Evolutionary conservation across 108 stramenopile genomes (phyloP), one percentile per base, ranked within the genome.

Genomic region (Nitzschia putrida): DNA sequence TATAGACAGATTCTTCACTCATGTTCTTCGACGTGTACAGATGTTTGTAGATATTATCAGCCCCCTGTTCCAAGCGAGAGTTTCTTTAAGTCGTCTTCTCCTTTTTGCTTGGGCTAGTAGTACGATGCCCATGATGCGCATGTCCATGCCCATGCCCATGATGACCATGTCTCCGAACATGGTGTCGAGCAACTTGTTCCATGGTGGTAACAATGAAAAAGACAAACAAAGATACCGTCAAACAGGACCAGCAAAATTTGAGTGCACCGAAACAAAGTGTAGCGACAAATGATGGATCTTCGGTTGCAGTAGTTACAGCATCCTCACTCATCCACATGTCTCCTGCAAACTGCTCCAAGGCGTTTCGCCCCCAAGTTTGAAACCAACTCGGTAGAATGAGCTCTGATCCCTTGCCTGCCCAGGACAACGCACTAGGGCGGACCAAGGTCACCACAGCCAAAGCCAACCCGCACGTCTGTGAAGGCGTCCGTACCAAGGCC

Each of bases 121-220:
- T 34, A 34, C 29, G 29, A 34, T 34, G 29, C 29, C 29, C 29
- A 4, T 34, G 29, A n/a, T n/a, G n/a, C n/a, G n/a, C n/a, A n/a
- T n/a, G n/a, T n/a, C n/a, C n/a, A n/a, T n/a, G n/a, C n/a, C 29
- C 29, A 49, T 49, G 47, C 6, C 18, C n/a, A 5, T 18, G 47
- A 49, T 5, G 1, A 18, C 6, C 3, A 49, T 49, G 14, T 18
- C 20, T 56, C 38, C 58, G 58, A 16, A 39, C 58, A 40, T 59
- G 39, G 14, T 59, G 58, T 8, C 38, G 58, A 1, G 58, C 58
- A 37, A 59, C 25, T 41, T 59, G 58, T 39, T 59, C 58, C 14
- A 59, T 59, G 12, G 58, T 59, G 5, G 34, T 59, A 9, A 59
- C 58, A 16, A 59, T 40, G 38, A 59, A 59, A 26, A 40, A 59